Conservation (phyloP, 441 rosid species). For the Corymbia citriodora region DNA sequence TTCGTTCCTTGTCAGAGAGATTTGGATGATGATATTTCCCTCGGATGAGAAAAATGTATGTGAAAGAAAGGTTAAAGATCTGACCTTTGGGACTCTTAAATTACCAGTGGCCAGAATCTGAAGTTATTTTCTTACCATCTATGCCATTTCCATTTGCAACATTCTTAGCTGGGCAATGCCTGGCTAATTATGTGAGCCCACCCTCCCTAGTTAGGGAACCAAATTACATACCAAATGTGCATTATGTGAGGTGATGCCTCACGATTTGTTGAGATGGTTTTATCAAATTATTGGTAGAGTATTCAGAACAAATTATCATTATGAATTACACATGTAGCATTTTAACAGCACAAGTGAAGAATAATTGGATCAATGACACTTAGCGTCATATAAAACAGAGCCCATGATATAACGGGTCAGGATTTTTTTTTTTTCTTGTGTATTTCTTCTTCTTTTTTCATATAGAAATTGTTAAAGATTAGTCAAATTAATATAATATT, state of each 20-base stretch:
- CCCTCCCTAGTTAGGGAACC: not conserved
- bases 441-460: too few species aligned
- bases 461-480: not conserved
- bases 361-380: too few species aligned
- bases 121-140: not conserved
- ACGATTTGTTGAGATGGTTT: too few species aligned
- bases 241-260: too few species aligned
- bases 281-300: too few species aligned
- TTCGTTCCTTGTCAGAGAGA: not conserved
- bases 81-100: not conserved
- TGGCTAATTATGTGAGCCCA: not conserved
- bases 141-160: not conserved
- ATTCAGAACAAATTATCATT: too few species aligned
- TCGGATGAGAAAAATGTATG: not conserved
- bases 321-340: too few species aligned
- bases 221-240: too few species aligned
- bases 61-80: too few species aligned
- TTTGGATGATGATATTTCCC: not conserved
- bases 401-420: not conserved
- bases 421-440: not conserved
- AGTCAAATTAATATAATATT: too few species aligned
- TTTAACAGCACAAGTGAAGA: too few species aligned
- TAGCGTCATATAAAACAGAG: too few species aligned
- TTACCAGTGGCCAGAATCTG: not conserved
- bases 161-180: not conserved